Evolutionary conservation across 2,329 filamentous ascomycete species (phyloP).

Genomic region (Aciculosporium take): DNA sequence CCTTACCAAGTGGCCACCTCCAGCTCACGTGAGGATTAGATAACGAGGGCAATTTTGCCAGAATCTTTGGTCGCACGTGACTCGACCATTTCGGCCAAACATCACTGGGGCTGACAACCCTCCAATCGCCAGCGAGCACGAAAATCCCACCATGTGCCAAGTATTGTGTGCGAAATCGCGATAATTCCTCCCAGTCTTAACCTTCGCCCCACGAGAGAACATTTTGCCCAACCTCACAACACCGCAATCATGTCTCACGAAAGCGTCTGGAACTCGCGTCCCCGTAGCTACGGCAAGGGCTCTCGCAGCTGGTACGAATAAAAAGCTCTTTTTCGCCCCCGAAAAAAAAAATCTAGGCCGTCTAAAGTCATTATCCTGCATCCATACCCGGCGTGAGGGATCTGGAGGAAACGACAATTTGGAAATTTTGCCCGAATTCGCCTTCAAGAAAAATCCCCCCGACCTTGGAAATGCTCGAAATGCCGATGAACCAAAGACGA

Average conservation of each 20-base stretch:
- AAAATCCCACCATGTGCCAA: slow-evolving; percentile 5
- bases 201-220: slow-evolving; percentile 10
- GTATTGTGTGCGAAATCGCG: slow-evolving; percentile 5
- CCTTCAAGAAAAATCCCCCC: not conserved
- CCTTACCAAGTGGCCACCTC: not conserved
- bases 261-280: slow-evolving; percentile 98
- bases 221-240: slow-evolving; percentile 2
- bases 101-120: slow-evolving; percentile 24
- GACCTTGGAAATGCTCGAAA: not conserved
- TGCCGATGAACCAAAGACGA: not conserved
- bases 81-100: not conserved
- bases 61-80: slow-evolving; percentile 3
- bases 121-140: slow-evolving; percentile 20
- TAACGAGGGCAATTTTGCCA: not conserved
- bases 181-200: slow-evolving; percentile 10
- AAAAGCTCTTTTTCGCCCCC: not conserved
- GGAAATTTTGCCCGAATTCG: not conserved
- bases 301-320: slow-evolving; percentile 71
- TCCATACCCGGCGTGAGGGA: not conserved
- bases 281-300: slow-evolving; percentile 95
- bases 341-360: not conserved
- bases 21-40: slow-evolving; percentile 11
- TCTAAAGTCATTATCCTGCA: not conserved
- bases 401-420: not conserved
- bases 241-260: slow-evolving; percentile 57